Evolutionary conservation across 306 rosid species (phyloP).

Genomic region (Vachellia collinsii): DNA sequence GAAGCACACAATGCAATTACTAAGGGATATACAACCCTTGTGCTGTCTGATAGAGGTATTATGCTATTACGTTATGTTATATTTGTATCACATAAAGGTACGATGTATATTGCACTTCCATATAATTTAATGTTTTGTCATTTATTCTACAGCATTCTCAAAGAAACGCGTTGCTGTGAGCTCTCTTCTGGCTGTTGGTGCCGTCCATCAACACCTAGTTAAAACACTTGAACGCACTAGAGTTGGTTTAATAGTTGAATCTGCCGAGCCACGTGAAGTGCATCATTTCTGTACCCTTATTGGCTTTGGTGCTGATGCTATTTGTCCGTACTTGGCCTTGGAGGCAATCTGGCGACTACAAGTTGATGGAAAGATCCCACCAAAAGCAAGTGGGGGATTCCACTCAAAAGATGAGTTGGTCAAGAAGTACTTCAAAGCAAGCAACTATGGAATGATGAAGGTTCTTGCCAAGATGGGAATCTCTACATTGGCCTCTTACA

Average conservation of each 20-base stretch:
- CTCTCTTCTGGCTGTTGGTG: conserved; percentile 95
- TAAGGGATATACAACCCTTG: conserved; percentile 82
- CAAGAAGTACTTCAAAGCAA: conserved; percentile 86
- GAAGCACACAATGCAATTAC: conserved; percentile 84
- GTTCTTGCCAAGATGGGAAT: conserved; percentile 99
- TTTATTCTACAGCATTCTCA: conserved; percentile 73
- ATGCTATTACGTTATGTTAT: conserved; percentile 30
- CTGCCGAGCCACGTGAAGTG: conserved; percentile 99
- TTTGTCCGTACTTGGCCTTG: conserved; percentile 89
- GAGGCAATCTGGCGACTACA: conserved; percentile 95
- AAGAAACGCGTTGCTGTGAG: conserved; percentile 80
- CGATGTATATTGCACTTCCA: neutral
- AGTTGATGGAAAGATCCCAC: conserved; percentile 94
- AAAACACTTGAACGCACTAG: conserved; percentile 88
- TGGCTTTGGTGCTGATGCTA: conserved; percentile 96
- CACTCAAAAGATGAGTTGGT: conserved; percentile 78
- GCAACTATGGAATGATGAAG: conserved; percentile 97
- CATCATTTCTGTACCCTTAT: conserved; percentile 98
- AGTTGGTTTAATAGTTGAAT: conserved; percentile 90
- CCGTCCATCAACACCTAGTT: conserved; percentile 95
- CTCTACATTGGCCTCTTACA: conserved; percentile 97
- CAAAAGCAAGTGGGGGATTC: conserved; percentile 70
- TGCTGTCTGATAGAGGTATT: conserved; percentile 97
- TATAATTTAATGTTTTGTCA: conserved; percentile 27
- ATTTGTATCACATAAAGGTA: conserved; percentile 31